These are phyloP conservation scores for Linnemannia zychae DNA, from an alignment of 192 early-diverging fungal species.

Conservation along the genomic window DNA sequence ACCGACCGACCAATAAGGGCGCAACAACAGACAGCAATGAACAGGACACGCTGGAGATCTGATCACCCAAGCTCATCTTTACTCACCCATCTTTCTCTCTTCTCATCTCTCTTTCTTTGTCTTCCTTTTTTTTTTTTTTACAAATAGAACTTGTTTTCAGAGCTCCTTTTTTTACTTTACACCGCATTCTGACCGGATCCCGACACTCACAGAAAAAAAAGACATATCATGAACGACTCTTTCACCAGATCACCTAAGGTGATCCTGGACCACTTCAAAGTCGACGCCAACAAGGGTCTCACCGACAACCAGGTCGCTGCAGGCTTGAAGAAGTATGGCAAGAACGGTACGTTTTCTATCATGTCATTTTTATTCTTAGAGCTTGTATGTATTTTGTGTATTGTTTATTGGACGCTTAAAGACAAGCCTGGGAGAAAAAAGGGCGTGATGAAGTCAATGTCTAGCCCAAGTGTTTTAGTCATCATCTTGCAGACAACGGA, in stretches of 20 bases:
- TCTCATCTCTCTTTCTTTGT: background rate
- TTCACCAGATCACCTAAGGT: slow-evolving; percentile 73
- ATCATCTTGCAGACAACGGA: background rate
- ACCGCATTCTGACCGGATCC: background rate
- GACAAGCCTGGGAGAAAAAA: background rate
- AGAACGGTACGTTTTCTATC: slow-evolving; percentile 72
- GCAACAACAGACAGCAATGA: background rate
- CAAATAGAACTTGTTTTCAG: background rate
- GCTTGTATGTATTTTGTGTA: no score
- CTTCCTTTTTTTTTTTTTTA: background rate
- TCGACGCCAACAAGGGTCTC: slow-evolving; percentile 76
- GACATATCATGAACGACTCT: slow-evolving; percentile 71
- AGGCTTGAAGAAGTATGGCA: slow-evolving; percentile 76
- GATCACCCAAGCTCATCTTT: background rate
- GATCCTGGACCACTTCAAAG: slow-evolving; percentile 78
- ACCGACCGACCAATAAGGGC: background rate
- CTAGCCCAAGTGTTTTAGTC: background rate
- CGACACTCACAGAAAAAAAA: background rate
- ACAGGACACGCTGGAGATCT: slow-evolving; percentile 7
- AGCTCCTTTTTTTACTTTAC: background rate
- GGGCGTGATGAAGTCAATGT: background rate
- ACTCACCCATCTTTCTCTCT: background rate
- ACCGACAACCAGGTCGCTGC: slow-evolving; percentile 71
- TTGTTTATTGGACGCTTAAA: no score
- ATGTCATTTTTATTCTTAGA: no score